phyloP scores from a whole-genome alignment of 106 monocot genomes.

The Phalaenopsis aphrodite region DNA sequence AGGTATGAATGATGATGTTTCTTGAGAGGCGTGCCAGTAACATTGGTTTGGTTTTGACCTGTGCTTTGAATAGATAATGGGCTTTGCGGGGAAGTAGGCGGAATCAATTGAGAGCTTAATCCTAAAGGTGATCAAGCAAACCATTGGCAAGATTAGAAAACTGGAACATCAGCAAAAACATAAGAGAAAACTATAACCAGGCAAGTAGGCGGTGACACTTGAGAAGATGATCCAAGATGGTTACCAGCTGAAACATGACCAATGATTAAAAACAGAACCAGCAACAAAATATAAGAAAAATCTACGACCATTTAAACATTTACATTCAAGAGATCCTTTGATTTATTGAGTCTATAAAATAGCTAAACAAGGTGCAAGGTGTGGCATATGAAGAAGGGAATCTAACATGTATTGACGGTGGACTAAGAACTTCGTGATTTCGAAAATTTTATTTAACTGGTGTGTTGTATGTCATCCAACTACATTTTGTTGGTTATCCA shows the following conservation, averaged over 20 bases:
- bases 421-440: background rate
- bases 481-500: background rate
- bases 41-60: conserved; percentile 23
- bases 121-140: conserved; percentile 24
- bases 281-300: background rate
- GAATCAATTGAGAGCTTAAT: conserved; percentile 13
- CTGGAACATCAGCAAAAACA: background rate
- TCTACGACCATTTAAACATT: background rate
- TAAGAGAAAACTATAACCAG: background rate
- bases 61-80: conserved; percentile 29
- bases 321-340: background rate
- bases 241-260: background rate
- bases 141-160: background rate
- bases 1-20: conserved; percentile 26
- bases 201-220: conserved; percentile 14
- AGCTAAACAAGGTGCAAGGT: background rate
- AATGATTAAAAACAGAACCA: background rate
- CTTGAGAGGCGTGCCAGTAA: conserved; percentile 12
- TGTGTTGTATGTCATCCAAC: background rate
- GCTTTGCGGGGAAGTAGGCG: conserved; percentile 39
- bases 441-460: too few relatives aligned
- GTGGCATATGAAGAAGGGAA: background rate
- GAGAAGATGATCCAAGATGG: conserved; percentile 33
- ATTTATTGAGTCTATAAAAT: background rate
- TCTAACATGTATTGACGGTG: background rate